Evolutionary conservation across 306 rosid genomes (phyloP).

Genomic region (Casuarina glauca): DNA sequence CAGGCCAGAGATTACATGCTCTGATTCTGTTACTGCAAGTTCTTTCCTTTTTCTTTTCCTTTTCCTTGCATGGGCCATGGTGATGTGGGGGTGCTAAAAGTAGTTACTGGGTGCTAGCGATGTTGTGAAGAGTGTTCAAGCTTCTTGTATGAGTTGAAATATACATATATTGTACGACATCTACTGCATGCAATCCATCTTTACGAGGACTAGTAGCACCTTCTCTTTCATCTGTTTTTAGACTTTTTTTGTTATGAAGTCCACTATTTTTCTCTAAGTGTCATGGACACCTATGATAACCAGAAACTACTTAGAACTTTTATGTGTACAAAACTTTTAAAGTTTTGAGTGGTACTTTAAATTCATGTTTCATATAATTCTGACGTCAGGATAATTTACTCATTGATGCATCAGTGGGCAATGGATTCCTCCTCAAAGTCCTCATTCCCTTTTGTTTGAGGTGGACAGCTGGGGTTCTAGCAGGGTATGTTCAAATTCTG

Average conservation of each 20-base stretch:
- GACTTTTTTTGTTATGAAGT: background rate
- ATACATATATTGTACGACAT: background rate
- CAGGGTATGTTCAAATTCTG: slow-evolving; percentile 52
- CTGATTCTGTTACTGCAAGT: background rate
- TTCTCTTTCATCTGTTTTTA: background rate
- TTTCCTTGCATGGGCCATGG: too few species aligned
- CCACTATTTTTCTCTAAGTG: background rate
- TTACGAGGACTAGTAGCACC: background rate
- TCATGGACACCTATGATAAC: background rate
- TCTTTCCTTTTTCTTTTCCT: too few species aligned
- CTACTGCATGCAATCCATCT: background rate
- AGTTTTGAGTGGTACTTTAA: slow-evolving; percentile 48
- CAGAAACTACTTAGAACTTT: slow-evolving; percentile 30
- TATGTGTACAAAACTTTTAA: slow-evolving; percentile 39
- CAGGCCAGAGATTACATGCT: background rate
- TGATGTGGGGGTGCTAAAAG: too few species aligned
- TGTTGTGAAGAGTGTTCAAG: background rate
- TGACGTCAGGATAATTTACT: slow-evolving; percentile 87
- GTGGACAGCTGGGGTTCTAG: slow-evolving; percentile 82
- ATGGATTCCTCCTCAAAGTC: slow-evolving; percentile 73
- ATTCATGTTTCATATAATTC: slow-evolving; percentile 64
- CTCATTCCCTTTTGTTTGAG: slow-evolving; percentile 73
- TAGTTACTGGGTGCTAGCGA: too few species aligned
- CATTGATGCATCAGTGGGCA: slow-evolving; percentile 98
- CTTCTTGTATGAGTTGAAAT: background rate